phyloP scores from a whole-genome alignment of 1,284 basidiomycete species.

The Apiotrichum sp. region DNA sequence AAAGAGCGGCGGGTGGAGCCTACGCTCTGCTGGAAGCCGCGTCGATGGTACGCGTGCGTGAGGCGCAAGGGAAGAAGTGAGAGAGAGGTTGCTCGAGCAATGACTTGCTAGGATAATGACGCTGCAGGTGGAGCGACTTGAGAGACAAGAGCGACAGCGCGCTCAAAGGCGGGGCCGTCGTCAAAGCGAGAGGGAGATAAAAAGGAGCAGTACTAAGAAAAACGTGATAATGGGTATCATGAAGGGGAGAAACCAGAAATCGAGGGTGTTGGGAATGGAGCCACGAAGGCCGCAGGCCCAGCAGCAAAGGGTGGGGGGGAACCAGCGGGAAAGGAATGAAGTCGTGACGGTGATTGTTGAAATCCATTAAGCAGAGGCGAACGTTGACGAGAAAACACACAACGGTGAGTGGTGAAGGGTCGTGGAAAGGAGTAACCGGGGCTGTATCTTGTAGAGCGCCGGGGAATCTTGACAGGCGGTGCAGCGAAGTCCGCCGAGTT shows the following conservation, averaged over 20 bases:
- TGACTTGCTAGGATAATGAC: too few relatives aligned
- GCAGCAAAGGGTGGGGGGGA: not conserved
- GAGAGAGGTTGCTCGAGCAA: too few relatives aligned
- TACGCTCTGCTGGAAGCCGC: too few relatives aligned
- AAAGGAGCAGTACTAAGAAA: not conserved
- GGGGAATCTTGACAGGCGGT: constrained; percentile 15
- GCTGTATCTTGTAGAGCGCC: constrained; percentile 4
- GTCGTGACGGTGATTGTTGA: not conserved
- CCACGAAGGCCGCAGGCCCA: too few relatives aligned
- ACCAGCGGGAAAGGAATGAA: not conserved
- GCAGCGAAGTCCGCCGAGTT: constrained; percentile 19
- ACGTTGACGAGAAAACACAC: not conserved
- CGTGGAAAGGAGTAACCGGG: constrained; percentile 12
- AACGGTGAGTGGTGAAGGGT: not conserved
- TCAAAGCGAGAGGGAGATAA: too few relatives aligned
- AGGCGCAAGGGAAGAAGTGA: too few relatives aligned
- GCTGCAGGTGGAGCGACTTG: too few relatives aligned
- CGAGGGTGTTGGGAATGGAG: too few relatives aligned
- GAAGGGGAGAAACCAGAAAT: not conserved
- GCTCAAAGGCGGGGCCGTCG: too few relatives aligned
- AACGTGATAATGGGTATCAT: not conserved
- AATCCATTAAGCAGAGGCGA: constrained; percentile 1
- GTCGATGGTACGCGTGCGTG: not conserved
- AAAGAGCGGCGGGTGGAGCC: too few relatives aligned
- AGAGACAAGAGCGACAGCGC: too few relatives aligned